Conservation (phyloP, 1,284 basidiomycete species). For the Ganoderma resinaceum region DNA sequence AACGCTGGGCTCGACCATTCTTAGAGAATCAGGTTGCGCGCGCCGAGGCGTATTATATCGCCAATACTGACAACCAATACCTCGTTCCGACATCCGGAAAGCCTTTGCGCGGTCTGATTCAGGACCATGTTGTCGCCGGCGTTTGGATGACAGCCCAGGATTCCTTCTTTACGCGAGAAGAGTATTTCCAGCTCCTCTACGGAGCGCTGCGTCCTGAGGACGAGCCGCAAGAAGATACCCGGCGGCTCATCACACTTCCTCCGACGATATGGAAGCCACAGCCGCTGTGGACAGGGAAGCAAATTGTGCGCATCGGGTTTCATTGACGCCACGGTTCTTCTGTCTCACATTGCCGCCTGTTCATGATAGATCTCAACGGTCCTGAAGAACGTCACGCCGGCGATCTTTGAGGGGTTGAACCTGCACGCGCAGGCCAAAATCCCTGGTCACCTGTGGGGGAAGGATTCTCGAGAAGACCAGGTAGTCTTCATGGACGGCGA, state of each 20-base stretch:
- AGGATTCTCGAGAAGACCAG: slow-evolving; percentile 81
- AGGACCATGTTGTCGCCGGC: slow-evolving; percentile 98
- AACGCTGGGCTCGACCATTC: slow-evolving; percentile 18
- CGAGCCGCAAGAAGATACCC: slow-evolving; percentile 63
- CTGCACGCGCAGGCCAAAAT: slow-evolving; percentile 90
- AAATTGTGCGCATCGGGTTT: slow-evolving; percentile 72
- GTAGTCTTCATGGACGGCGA: slow-evolving; percentile 95
- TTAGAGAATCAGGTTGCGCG: slow-evolving; percentile 92
- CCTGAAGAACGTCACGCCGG: slow-evolving; percentile 90
- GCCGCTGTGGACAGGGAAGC: slow-evolving; percentile 97
- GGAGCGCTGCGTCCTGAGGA: slow-evolving; percentile 94
- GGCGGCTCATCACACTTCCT: slow-evolving; percentile 83
- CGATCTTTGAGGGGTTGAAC: slow-evolving; percentile 84
- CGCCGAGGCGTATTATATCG: slow-evolving; percentile 93
- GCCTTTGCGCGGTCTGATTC: slow-evolving; percentile 96
- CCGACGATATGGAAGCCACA: slow-evolving; percentile 93
- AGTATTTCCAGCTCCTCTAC: slow-evolving; percentile 97
- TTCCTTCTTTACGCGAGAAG: slow-evolving; percentile 93
- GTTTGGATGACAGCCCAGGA: slow-evolving; percentile 99
- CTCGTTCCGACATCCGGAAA: slow-evolving; percentile 98
- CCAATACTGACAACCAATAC: slow-evolving; percentile 99
- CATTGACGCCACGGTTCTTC: slow-evolving; percentile 4
- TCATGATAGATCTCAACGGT: slow-evolving; percentile 87
- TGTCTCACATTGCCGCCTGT: slow-evolving; percentile 12
- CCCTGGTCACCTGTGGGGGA: slow-evolving; percentile 85